Base-by-base conservation (phyloP, 495 filamentous ascomycete genomes). In the Parachaetomium inaequale region DNA sequence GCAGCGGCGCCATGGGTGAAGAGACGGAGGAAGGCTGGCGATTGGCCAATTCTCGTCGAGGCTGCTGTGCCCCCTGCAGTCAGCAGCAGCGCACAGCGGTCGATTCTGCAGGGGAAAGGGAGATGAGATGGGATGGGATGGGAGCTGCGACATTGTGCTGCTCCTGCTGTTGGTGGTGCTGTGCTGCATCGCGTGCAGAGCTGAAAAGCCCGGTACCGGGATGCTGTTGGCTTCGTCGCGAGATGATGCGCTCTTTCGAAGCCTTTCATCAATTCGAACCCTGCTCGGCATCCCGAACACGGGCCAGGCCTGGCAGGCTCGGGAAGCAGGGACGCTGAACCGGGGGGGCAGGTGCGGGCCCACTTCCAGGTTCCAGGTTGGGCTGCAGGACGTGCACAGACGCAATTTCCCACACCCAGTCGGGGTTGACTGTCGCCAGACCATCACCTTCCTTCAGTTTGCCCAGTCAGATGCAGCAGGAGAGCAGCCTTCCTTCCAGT, bases 261-360 rank as follows among this genome's bases (percentile, higher is more conserved):
- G n/a, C n/a, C n/a, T n/a, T 32, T 4, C 31, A 4, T 32, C 4
- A 8, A 32, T 32, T 32, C 23, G 21, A 12, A 12, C 8, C 45
- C 2, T 25, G 23, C 19, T 55, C 43, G 45, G 43, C 43, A 50
- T 38, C 29, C 45, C 29, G 56, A 49, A 17, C 29, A 19, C 31
- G 55, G 55, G 10, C 19, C 29, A 34, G 43, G 12, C 29, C 29
- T 12, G 3, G n/a, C 43, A 38, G 45, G 26, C 7, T 58, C 55
- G 62, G 62, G 38, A 64, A 64, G 36, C 38, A 60, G 62, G 62
- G 40, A 64, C 56, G 62, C 10, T 40, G 58, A 60, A 51, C 56
- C 62, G 62, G 62, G 51, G 50, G 14, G 32, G 19, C 21, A 29
- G 15, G 15, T n/a, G 51, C 4, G 21, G 58, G 6, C 10, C 58